phyloP scores from a whole-genome alignment of 129 eudicot genomes.

The Pittosporum tobira region DNA sequence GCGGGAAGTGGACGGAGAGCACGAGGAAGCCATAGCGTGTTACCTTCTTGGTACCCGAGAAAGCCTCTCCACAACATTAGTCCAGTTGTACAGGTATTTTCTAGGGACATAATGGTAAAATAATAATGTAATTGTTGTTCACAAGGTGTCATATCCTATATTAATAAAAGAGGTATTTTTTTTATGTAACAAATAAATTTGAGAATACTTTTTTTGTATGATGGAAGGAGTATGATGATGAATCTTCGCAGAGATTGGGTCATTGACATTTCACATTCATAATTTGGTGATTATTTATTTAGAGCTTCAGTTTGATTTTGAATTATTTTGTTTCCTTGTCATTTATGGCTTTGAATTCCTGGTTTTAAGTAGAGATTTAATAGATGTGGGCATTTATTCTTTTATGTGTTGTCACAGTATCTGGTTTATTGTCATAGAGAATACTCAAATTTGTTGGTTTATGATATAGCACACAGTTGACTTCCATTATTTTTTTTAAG shows the following conservation, averaged over 20 bases:
- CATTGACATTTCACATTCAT: background rate
- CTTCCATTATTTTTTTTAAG: too few species aligned
- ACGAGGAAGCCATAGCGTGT: conserved; percentile 22
- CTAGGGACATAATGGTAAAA: background rate
- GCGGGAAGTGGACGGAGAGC: conserved; percentile 21
- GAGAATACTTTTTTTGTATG: background rate
- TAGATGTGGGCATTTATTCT: too few species aligned
- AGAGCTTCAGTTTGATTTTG: too few species aligned
- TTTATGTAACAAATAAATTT: too few species aligned
- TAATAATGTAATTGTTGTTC: background rate
- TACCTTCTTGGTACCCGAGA: conserved; percentile 81
- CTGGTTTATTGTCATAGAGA: background rate
- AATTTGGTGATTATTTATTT: background rate
- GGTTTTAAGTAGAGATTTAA: too few species aligned
- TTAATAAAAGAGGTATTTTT: too few species aligned
- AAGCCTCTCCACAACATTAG: conserved; percentile 67
- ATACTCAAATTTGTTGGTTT: background rate
- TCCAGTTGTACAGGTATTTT: conserved; percentile 49
- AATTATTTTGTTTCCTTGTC: too few species aligned
- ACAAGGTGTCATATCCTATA: too few species aligned
- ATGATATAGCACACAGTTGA: background rate
- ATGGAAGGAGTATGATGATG: too few species aligned
- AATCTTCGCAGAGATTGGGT: too few species aligned
- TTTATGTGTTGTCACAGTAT: background rate
- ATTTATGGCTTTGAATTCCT: too few species aligned